These are phyloP conservation scores for Arctium minus DNA, from an alignment of 129 eudicot genomes.

Conservation along the genomic window DNA sequence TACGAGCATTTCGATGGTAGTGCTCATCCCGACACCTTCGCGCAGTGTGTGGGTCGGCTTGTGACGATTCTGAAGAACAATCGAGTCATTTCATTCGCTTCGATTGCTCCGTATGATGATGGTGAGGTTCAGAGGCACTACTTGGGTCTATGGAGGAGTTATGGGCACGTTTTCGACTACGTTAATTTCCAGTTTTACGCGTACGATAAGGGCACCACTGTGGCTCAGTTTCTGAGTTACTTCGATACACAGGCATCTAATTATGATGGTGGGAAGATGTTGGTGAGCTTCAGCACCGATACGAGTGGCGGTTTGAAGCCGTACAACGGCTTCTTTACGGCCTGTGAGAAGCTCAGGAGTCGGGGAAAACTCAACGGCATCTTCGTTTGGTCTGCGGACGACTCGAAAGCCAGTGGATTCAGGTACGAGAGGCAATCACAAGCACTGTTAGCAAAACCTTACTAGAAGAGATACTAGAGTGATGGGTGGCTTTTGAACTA, in stretches of 20 bases:
- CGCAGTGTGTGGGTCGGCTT: conserved; percentile 42
- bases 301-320: conserved; percentile 44
- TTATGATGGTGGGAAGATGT: conserved; percentile 42
- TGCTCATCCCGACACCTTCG: conserved; percentile 17
- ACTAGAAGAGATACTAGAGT: background rate
- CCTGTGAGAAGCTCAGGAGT: conserved; percentile 37
- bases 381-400: conserved; percentile 56
- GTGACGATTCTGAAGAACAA: conserved; percentile 32
- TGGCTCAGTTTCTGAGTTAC: conserved; percentile 32
- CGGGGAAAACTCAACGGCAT: conserved; percentile 37
- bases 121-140: conserved; percentile 38
- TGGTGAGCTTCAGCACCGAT: conserved; percentile 42
- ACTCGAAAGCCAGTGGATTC: conserved; percentile 37
- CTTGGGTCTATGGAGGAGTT: conserved; percentile 43
- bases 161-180: conserved; percentile 37
- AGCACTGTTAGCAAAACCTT: conserved; percentile 21
- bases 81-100: conserved; percentile 39
- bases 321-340: conserved; percentile 34
- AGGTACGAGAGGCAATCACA: conserved; percentile 43
- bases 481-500: background rate
- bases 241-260: conserved; percentile 25
- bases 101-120: conserved; percentile 51
- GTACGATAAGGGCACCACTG: conserved; percentile 35
- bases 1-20: conserved; percentile 42
- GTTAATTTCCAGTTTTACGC: conserved; percentile 55